phyloP scores from a whole-genome alignment of 306 rosid genomes.

The Quillaja saponaria region DNA sequence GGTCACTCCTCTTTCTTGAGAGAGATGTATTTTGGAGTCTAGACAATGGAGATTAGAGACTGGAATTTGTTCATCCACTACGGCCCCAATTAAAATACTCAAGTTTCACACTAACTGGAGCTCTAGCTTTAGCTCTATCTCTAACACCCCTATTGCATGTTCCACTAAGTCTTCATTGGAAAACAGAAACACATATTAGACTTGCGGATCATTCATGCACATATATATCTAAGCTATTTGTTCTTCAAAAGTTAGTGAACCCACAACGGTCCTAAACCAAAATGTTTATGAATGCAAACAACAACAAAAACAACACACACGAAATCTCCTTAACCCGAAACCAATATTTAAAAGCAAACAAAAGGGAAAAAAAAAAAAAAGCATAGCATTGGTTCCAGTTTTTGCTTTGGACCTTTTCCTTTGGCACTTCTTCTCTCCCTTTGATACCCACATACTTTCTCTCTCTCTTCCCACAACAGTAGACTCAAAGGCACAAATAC shows the following conservation, averaged over 20 bases:
- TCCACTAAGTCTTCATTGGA: conserved; percentile 27
- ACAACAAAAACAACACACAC: conserved; percentile 61
- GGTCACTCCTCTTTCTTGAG: no score
- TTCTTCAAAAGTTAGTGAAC: conserved; percentile 19
- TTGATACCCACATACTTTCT: conserved; percentile 51
- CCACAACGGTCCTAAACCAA: conserved; percentile 49
- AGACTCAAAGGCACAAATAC: conserved; percentile 6
- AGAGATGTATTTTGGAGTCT: no score
- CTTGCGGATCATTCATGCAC: conserved; percentile 39
- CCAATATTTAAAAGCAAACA: conserved; percentile 44
- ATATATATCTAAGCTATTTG: not conserved
- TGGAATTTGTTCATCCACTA: not conserved
- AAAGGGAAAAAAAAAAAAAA: conserved; percentile 42
- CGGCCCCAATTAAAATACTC: conserved; percentile 1
- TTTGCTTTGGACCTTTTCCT: conserved; percentile 67
- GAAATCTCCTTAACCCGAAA: conserved; percentile 54
- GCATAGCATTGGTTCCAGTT: conserved; percentile 72
- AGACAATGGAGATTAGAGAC: not conserved
- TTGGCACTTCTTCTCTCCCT: conserved; percentile 67
- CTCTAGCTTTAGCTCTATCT: conserved; percentile 18
- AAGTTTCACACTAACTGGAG: conserved; percentile 30
- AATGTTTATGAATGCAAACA: conserved; percentile 42
- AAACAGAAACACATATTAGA: conserved; percentile 8
- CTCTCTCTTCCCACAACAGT: conserved; percentile 17
- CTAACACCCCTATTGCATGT: conserved; percentile 26